Evolutionary conservation across 2,329 filamentous ascomycete species (phyloP), one percentile per base, ranked within the genome.

Genomic region (Colletotrichum sublineola): DNA sequence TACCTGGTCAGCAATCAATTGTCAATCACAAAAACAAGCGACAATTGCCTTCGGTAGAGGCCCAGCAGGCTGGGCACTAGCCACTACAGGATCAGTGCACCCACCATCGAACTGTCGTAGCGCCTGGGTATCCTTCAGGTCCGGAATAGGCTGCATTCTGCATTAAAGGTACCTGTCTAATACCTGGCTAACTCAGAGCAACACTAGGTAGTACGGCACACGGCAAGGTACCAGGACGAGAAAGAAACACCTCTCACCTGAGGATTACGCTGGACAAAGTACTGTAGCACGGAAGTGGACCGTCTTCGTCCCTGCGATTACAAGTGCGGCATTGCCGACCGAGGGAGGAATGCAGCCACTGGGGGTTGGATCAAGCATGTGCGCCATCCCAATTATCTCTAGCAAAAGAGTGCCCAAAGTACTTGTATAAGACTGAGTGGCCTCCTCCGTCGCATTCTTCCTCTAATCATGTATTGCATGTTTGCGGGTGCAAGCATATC

Each of bases 211-310:
- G 44, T 18, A 46, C 36, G 53, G 53, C 36, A 29, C 29, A 31
- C 42, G 55, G n/a, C 40, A 63, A 36, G 44, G 46, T 57, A 63
- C 56, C 64, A 68, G 58, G 58, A 42, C 60, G 31, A 63, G 52
- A 53, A 58, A 57, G 65, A 58, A 72, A 44, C 53, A 48, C 46
- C 60, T 61, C 67, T 64, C 55, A 61, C 66, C 60, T 64, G 61
- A 65, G 66, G 40, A 70, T 65, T 61, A 40, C 31, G 60, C 69
- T 31, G 42, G 11, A 48, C 46, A 1, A 24, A 48, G 46, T 24
- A 57, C 40, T 46, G 60, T 72, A 69, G 66, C 44, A 72, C 55
- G 52, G 57, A 46, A 72, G 66, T 70, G 70, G 60, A 70, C 56
- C 70, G 24, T 48, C 24, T 29, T 73, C 55, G 60, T 69, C 55